Evolutionary conservation across 805 yeast species (phyloP), one percentile per base, ranked within the genome.

Genomic region (Yamadazyma kitorensis): DNA sequence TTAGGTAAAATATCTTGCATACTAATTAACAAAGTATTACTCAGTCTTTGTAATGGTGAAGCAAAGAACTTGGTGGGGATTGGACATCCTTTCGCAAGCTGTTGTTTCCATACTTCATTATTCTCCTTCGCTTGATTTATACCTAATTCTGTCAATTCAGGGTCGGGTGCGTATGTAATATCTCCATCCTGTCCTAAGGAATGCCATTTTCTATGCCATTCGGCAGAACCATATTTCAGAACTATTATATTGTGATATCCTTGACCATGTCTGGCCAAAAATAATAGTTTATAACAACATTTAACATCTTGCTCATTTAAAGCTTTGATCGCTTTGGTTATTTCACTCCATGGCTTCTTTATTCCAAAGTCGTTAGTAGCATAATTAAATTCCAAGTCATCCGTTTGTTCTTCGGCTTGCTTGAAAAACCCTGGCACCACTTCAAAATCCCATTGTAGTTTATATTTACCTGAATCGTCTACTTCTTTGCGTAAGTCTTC

Each of bases 191-290:
- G 76, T 3, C 63, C 59, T 25, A 69, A 39, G 10, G 57, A 54
- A 4, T 78, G 68, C 79, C 80, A 80, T 41, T 78, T 69, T 0
- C 49, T 46, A 45, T 76, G 59, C 88, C 87, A 81, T 11, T 56
- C 73, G 1, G 64, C 64, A 11, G 64, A 33, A 13, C 39, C 24
- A 47, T 78, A 78, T 40, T 72, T 66, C 17, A 54, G 57, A 11
- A 78, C 76, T 3, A 75, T 70, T 22, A 64, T 59, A 47, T 81
- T 81, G 42, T 81, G 88, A 49, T 59, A 74, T 0, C 87, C 87
- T 52, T 81, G 84, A 7, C 86, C 87, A 46, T 81, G 87, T 48
- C 87, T 64, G 4, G 82, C 81, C 34, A 76, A 62, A 33, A 76
- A 70, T 3, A 78, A 37, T 27, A 78, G 46, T 45, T 77, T 78